Conservation (phyloP, 106 monocot genomes). For the Platanthera guangdongensis region DNA sequence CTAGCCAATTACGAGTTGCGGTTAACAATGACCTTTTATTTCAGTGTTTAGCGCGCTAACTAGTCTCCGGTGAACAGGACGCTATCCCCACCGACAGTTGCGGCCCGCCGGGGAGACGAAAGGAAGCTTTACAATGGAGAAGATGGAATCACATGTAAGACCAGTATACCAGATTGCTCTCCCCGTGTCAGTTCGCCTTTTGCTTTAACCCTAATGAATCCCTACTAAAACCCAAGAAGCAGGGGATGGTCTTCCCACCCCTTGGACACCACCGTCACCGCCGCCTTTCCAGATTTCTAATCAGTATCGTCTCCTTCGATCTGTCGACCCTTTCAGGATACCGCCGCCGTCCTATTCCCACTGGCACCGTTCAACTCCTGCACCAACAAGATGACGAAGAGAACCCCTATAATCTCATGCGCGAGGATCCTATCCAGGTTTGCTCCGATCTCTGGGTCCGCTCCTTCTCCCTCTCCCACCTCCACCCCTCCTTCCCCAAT, state of each 20-base stretch:
- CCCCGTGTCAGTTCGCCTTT: neutral
- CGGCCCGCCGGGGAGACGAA: too few species aligned
- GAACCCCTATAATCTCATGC: conserved; percentile 54
- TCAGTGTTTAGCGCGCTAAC: too few species aligned
- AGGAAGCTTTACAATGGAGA: too few species aligned
- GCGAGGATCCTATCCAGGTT: conserved; percentile 52
- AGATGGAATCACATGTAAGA: neutral
- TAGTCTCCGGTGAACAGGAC: too few species aligned
- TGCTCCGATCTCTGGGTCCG: conserved; percentile 56
- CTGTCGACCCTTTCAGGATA: conserved; percentile 9
- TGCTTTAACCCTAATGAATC: neutral
- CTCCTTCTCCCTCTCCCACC: conserved; percentile 41
- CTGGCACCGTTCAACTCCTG: neutral
- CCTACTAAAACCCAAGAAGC: neutral
- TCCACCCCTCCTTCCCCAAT: conserved; percentile 40
- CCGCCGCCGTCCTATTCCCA: conserved; percentile 9
- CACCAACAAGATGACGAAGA: neutral
- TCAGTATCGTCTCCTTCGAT: neutral
- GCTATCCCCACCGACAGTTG: too few species aligned
- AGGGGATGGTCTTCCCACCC: neutral
- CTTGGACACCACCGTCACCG: neutral
- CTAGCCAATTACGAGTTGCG: too few species aligned
- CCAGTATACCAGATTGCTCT: neutral
- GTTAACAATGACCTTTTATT: too few species aligned
- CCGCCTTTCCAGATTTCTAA: neutral